Evolutionary conservation across 208 protist genomes (phyloP).

Genomic region (Crithidia bombi): DNA sequence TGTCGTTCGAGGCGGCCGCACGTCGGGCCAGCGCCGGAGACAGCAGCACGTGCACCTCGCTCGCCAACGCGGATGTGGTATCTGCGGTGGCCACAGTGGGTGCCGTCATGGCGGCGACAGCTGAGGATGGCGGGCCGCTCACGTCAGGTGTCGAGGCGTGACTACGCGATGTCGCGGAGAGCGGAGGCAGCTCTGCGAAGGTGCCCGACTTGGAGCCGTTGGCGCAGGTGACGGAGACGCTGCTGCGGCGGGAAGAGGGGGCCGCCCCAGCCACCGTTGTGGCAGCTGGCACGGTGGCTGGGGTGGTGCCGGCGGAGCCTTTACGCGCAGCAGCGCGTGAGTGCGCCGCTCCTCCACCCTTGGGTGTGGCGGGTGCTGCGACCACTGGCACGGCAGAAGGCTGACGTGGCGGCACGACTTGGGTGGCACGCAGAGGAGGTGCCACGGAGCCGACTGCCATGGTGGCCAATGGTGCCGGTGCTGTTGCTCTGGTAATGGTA

Average conservation of each 20-base stretch:
- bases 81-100: neutral
- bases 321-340: neutral
- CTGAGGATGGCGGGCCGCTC: neutral
- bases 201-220: slow-evolving; percentile 5
- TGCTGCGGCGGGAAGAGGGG: slow-evolving; percentile 18
- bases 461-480: too few species aligned
- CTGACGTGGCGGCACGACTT: neutral
- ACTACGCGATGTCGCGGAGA: slow-evolving; percentile 6
- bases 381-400: neutral
- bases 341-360: neutral
- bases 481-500: neutral
- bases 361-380: neutral
- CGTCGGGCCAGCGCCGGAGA: neutral
- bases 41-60: slow-evolving; percentile 13
- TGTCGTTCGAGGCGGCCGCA: neutral
- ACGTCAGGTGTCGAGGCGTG: slow-evolving; percentile 7
- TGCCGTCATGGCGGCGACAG: neutral
- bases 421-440: slow-evolving; percentile 2
- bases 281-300: neutral
- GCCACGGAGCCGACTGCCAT: neutral
- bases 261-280: neutral
- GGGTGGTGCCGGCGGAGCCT: neutral
- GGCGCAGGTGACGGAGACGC: neutral
- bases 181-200: slow-evolving; percentile 12
- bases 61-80: neutral